phyloP scores from a whole-genome alignment of 2,329 filamentous ascomycete species.

The Colletotrichum siamense region DNA sequence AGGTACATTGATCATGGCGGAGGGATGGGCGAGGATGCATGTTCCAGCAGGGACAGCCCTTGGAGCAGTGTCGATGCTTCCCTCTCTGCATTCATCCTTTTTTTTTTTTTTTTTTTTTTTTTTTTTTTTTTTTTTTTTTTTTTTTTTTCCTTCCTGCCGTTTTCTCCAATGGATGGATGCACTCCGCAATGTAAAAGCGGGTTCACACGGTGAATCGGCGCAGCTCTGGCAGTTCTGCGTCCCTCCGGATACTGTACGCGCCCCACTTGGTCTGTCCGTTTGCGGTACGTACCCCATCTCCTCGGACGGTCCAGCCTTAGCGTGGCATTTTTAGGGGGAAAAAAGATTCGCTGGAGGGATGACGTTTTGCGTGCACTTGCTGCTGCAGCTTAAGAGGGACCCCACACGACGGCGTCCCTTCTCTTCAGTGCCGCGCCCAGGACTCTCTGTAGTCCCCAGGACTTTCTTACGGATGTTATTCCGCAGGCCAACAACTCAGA shows the following conservation, averaged over 20 bases:
- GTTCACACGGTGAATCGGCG: neutral
- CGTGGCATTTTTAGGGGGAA: neutral
- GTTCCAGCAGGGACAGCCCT: neutral
- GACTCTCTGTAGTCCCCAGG: neutral
- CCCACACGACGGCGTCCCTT: neutral
- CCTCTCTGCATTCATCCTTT: neutral
- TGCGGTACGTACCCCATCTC: neutral
- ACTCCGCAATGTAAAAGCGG: neutral
- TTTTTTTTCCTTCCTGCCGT: too few relatives aligned
- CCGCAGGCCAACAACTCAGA: neutral
- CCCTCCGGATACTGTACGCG: neutral
- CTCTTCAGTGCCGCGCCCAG: neutral
- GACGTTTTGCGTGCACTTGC: slow-evolving; percentile 5
- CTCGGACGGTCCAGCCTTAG: neutral
- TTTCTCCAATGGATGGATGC: neutral
- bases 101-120: neutral
- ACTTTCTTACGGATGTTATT: neutral
- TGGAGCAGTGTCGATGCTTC: neutral
- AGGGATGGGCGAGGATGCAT: neutral
- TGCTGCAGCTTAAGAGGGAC: neutral
- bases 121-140: neutral
- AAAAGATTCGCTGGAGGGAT: neutral
- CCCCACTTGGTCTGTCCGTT: neutral
- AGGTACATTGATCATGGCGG: neutral
- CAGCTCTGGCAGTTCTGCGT: neutral